Evolutionary conservation across 257 asterid species (phyloP).

Genomic region (Solanum habrochaites): DNA sequence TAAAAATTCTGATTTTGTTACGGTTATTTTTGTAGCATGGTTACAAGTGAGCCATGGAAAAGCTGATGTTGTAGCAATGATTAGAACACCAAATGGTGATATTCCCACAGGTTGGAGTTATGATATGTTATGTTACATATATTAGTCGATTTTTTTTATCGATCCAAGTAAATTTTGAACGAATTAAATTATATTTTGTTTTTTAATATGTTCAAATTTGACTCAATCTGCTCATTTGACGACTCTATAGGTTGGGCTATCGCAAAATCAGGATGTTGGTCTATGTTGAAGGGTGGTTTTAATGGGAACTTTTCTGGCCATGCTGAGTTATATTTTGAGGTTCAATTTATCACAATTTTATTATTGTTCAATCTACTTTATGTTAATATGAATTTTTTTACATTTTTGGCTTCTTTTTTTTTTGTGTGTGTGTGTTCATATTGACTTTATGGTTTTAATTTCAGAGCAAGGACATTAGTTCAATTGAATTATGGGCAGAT

Average conservation of each 20-base stretch:
- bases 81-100: not conserved
- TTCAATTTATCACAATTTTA: not conserved
- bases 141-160: not conserved
- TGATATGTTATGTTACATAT: not conserved
- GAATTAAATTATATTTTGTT: not conserved
- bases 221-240: not conserved
- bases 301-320: not conserved
- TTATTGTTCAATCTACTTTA: not conserved
- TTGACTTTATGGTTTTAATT: not conserved
- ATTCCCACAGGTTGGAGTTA: not conserved
- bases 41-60: not conserved
- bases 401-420: too few species aligned
- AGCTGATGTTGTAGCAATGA: not conserved
- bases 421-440: too few species aligned
- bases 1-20: not conserved
- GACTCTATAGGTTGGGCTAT: not conserved
- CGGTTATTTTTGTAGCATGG: not conserved
- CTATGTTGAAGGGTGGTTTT: constrained; percentile 2
- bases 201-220: not conserved
- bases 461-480: not conserved
- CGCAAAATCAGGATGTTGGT: not conserved
- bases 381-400: not conserved
- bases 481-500: constrained; percentile 17
- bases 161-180: not conserved
- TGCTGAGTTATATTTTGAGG: not conserved